Base-by-base conservation (phyloP, 176 grass and related monocot genomes). In the Secale cereale region DNA sequence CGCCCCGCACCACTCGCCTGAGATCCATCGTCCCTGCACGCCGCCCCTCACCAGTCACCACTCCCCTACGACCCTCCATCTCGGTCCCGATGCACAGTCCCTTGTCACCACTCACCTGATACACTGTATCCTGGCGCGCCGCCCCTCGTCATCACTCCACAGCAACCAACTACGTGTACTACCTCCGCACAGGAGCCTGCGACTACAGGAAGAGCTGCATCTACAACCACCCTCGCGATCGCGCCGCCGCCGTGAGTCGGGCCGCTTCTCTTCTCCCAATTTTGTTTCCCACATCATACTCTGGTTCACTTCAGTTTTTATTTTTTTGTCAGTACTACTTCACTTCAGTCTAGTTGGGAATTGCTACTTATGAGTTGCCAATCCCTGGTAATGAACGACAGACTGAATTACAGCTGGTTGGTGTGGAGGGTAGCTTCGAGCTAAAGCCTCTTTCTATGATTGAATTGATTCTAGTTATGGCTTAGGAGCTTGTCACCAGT, bases 181-280 rank as follows among this genome's bases (percentile, higher is more conserved):
- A 90, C 88, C 81, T 98, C 77, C 89, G 93, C 65, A 98, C 91
- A 8, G 93, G 96, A 57, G 46, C 89, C 27, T 98, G 96, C 85
- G 83, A 81, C 59, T 98, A 98, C 83, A 91, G 93, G 8, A 91
- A 92, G 67, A 91, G 59, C 83, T 98, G 96, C 74, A 89, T 93
- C 63, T 98, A 94, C 91, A 98, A 95, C 87, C 96, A 98, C 57
- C 96, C 96, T 1, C 96, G 81, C 73, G 85, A 93, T 88, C 86
- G 81, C 28, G 28, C 91, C 31, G 20, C 57, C 1, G 25, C 77
- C 78, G 93, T 98, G 88, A 91, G 88, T 26, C 29, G 6, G 15
- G 76, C 20, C 46, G 13, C 14, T 73, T 13, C 33, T 15, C 52
- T 50, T 68, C 19, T 54, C 60, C 54, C 62, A 13, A 71, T 50